These are phyloP conservation scores for Xylaria sp. DNA, from an alignment of 2,329 filamentous ascomycete genomes.

Conservation along the genomic window DNA sequence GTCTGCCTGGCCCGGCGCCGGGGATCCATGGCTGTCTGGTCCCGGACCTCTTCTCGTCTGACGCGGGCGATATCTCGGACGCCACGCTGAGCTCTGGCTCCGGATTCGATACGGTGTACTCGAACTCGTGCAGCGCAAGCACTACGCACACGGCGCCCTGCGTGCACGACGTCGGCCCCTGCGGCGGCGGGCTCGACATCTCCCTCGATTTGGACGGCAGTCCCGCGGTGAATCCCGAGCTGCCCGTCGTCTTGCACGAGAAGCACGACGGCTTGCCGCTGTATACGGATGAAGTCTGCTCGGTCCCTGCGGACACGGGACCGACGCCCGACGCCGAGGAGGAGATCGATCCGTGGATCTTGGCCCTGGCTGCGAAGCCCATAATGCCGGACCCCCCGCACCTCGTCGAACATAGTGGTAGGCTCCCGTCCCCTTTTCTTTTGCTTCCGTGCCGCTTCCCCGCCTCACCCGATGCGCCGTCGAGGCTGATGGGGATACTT, in stretches of 20 bases:
- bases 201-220: constrained; percentile 3
- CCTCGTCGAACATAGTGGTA: constrained; percentile 27
- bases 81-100: not conserved
- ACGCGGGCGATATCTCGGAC: not conserved
- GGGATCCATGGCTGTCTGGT: not conserved
- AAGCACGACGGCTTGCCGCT: not conserved
- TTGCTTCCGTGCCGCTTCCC: not conserved
- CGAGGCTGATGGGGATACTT: not conserved
- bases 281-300: not conserved
- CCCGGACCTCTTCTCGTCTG: constrained; percentile 3
- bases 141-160: not conserved
- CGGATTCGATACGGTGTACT: not conserved
- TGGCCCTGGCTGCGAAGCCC: constrained; percentile 9
- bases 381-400: constrained; percentile 4
- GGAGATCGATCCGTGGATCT: constrained; percentile 24
- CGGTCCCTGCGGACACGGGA: not conserved
- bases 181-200: not conserved
- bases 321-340: not conserved
- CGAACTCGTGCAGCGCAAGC: not conserved
- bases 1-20: not conserved
- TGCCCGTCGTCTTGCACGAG: not conserved
- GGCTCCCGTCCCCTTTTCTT: not conserved
- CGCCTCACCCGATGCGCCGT: not conserved
- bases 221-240: not conserved
- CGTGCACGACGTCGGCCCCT: not conserved